Evolutionary conservation across 805 yeast genomes (phyloP).

Genomic region (Candida arabinofermentans): DNA sequence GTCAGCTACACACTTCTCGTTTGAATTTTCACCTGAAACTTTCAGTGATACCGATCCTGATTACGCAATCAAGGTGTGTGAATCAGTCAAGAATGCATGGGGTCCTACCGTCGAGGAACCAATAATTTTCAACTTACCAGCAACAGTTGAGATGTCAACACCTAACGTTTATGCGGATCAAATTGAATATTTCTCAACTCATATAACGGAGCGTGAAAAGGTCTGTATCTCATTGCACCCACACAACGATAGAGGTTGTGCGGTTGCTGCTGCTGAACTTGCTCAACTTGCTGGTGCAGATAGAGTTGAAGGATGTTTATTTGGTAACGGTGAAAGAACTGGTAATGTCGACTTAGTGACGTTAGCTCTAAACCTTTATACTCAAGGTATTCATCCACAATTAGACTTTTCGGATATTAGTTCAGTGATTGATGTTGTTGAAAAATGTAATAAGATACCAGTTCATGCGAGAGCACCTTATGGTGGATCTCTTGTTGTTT

Average conservation of each 20-base stretch:
- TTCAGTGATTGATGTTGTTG: slow-evolving; percentile 67
- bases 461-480: slow-evolving; percentile 78
- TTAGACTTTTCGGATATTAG: slow-evolving; percentile 67
- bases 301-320: slow-evolving; percentile 80
- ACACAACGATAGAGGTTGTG: slow-evolving; percentile 84
- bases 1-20: slow-evolving; percentile 60
- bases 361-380: slow-evolving; percentile 68
- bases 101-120: slow-evolving; percentile 60
- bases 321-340: slow-evolving; percentile 85
- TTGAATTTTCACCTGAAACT: slow-evolving; percentile 79
- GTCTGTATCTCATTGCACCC: slow-evolving; percentile 76
- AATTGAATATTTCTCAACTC: slow-evolving; percentile 65
- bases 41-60: slow-evolving; percentile 68
- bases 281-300: slow-evolving; percentile 86
- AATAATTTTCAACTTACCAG: slow-evolving; percentile 77
- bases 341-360: slow-evolving; percentile 84
- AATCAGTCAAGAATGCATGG: slow-evolving; percentile 76
- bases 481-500: slow-evolving; percentile 78
- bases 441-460: slow-evolving; percentile 76
- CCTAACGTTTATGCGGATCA: slow-evolving; percentile 85
- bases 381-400: slow-evolving; percentile 71
- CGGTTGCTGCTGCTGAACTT: slow-evolving; percentile 83
- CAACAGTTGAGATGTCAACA: slow-evolving; percentile 78
- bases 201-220: slow-evolving; percentile 61
- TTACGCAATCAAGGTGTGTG: slow-evolving; percentile 61